These are phyloP conservation scores for Pseudoneurospora amorphoporcata DNA, from an alignment of 495 filamentous ascomycete genomes.

Conservation along the genomic window DNA sequence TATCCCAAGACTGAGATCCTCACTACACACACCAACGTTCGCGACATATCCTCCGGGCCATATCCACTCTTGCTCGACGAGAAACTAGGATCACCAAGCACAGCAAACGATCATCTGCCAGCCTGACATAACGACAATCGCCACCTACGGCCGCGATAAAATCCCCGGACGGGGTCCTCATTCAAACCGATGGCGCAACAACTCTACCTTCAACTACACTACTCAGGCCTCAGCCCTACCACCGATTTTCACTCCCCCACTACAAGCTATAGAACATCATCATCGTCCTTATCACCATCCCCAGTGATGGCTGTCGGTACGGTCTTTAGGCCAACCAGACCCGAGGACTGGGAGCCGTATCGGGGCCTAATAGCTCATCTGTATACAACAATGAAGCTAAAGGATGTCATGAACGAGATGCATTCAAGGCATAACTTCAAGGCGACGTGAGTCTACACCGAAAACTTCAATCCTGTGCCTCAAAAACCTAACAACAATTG, in stretches of 20 bases:
- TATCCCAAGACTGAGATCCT: neutral
- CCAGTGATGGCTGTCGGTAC: constrained; percentile 1
- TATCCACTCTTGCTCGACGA: neutral
- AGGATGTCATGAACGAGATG: constrained; percentile 28
- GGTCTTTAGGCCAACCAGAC: constrained; percentile 17
- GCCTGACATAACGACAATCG: neutral
- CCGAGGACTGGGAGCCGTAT: constrained; percentile 30
- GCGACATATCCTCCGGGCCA: neutral
- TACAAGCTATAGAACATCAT: constrained; percentile 1
- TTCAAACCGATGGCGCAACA: neutral
- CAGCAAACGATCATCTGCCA: neutral
- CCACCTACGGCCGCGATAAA: neutral
- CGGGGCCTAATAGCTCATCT: constrained; percentile 23
- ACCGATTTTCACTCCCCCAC: neutral
- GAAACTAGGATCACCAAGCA: neutral
- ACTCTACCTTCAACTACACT: neutral
- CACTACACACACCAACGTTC: neutral
- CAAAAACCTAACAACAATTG: neutral
- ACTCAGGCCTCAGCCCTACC: neutral
- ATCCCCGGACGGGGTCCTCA: neutral
- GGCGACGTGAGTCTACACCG: constrained; percentile 20
- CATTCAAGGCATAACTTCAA: constrained; percentile 20
- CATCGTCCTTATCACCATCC: neutral
- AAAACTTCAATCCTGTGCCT: neutral
- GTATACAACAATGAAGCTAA: constrained; percentile 25